These are phyloP conservation scores for Calonectria multiphialidica DNA, from an alignment of 2,329 filamentous ascomycete genomes.

Conservation along the genomic window DNA sequence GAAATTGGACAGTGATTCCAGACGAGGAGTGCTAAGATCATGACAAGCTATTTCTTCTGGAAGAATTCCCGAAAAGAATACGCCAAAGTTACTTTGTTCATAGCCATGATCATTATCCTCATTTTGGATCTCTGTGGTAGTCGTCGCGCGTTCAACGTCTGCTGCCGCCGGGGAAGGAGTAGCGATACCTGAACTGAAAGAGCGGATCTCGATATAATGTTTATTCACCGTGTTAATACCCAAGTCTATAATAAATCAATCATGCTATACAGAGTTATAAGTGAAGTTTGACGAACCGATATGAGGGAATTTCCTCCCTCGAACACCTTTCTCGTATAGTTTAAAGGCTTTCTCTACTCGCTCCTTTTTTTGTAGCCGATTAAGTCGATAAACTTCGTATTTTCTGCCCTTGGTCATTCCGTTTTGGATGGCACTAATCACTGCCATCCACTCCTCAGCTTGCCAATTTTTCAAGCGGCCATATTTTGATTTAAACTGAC, in stretches of 20 bases:
- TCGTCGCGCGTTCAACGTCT: background rate
- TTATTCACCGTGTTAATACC: slow-evolving; percentile 8
- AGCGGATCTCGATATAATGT: slow-evolving; percentile 1
- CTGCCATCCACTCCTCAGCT: slow-evolving; percentile 7
- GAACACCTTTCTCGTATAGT: background rate
- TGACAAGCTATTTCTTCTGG: background rate
- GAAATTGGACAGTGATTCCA: background rate
- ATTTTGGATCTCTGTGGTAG: background rate
- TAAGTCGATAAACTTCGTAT: background rate
- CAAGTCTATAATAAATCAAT: background rate
- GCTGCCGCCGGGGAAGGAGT: background rate
- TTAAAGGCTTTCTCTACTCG: background rate
- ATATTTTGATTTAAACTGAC: slow-evolving; percentile 9
- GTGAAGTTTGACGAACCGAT: background rate
- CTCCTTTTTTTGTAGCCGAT: background rate
- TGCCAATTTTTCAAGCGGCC: slow-evolving; percentile 6
- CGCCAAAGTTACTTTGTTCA: background rate
- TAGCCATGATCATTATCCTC: background rate
- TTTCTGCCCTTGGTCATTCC: background rate
- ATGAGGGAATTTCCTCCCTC: background rate
- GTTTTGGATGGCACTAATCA: slow-evolving; percentile 14
- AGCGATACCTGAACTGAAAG: background rate
- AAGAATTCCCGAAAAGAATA: background rate
- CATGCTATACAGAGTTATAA: too few species aligned
- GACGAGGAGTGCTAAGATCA: background rate